Percentiles rank a stretch among this genome's conserved stretches.
These are phyloP conservation scores for Chaetomium globosum DNA, from an alignment of 2,329 filamentous ascomycete genomes.

Conservation along the genomic window DNA sequence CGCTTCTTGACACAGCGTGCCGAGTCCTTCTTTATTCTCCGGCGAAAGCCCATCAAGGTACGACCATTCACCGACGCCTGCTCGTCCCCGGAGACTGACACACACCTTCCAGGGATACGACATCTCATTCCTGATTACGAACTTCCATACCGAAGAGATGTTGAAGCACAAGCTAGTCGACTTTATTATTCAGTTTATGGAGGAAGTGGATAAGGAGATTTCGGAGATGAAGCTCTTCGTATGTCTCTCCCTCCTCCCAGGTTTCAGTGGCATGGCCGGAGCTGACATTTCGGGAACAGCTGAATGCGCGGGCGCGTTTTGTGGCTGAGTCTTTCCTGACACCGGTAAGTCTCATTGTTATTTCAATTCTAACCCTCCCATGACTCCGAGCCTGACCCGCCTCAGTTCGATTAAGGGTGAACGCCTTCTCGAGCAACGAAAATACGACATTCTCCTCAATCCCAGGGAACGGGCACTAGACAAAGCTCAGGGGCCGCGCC, in stretches of 20 bases:
- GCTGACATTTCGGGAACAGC: slow-evolving; percentile 52
- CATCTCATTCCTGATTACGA: slow-evolving; percentile 97
- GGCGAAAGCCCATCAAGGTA: slow-evolving; percentile 93
- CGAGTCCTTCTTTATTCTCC: slow-evolving; percentile 93
- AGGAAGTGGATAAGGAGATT: slow-evolving; percentile 99
- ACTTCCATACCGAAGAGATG: slow-evolving; percentile 98
- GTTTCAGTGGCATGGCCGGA: slow-evolving; percentile 1
- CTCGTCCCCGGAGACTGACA: slow-evolving; percentile 22
- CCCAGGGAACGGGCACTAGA: background rate
- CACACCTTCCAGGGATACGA: slow-evolving; percentile 76
- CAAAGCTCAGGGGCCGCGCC: background rate
- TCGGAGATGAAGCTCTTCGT: slow-evolving; percentile 99
- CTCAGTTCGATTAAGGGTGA: slow-evolving; percentile 36
- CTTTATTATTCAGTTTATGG: slow-evolving; percentile 99
- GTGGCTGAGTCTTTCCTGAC: slow-evolving; percentile 98
- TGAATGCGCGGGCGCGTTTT: slow-evolving; percentile 95
- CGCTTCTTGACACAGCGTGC: slow-evolving; percentile 94
- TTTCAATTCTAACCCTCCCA: background rate
- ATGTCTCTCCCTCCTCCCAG: slow-evolving; percentile 43
- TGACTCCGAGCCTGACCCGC: slow-evolving; percentile 3
- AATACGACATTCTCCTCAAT: slow-evolving; percentile 13
- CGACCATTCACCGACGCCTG: slow-evolving; percentile 21
- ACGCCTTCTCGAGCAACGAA: background rate
- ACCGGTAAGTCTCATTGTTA: slow-evolving; percentile 50
- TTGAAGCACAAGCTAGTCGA: slow-evolving; percentile 98